These are phyloP conservation scores for Phytophthora pseudosyringae DNA, from an alignment of 352 stramenopile genomes.

Conservation along the genomic window DNA sequence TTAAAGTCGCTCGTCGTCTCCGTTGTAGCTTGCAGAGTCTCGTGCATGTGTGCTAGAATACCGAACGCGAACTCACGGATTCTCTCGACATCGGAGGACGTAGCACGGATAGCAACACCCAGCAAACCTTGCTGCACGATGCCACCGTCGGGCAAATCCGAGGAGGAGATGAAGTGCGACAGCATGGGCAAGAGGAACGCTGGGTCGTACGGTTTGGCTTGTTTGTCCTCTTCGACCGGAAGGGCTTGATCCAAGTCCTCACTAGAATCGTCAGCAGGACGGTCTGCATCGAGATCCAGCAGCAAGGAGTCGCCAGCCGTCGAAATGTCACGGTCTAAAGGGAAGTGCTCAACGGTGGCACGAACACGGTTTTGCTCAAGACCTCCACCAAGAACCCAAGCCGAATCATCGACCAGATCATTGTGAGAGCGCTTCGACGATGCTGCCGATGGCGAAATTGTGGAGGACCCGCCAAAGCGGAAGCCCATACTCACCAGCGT, in stretches of 20 bases:
- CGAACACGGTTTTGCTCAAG: slow-evolving; percentile 70
- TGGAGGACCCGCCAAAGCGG: slow-evolving; percentile 68
- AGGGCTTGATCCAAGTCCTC: slow-evolving; percentile 10
- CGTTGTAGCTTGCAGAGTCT: slow-evolving; percentile 66
- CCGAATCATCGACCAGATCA: slow-evolving; percentile 71
- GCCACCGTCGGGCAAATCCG: slow-evolving; percentile 55
- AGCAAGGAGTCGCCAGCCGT: slow-evolving; percentile 34
- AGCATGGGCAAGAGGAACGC: slow-evolving; percentile 82
- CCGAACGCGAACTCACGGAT: slow-evolving; percentile 76
- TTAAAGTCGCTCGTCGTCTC: slow-evolving; percentile 66
- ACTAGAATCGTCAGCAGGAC: slow-evolving; percentile 6
- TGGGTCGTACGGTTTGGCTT: slow-evolving; percentile 63
- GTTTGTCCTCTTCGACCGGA: slow-evolving; percentile 9
- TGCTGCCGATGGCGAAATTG: slow-evolving; percentile 31
- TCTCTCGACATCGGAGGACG: slow-evolving; percentile 61
- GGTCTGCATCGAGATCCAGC: slow-evolving; percentile 38
- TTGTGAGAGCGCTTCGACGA: slow-evolving; percentile 42
- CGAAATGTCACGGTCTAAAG: slow-evolving; percentile 53
- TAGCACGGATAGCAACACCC: slow-evolving; percentile 70
- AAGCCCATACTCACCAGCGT: slow-evolving; percentile 58
- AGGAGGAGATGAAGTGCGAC: slow-evolving; percentile 77
- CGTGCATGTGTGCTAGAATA: slow-evolving; percentile 79
- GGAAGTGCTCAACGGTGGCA: slow-evolving; percentile 75
- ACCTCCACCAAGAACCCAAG: slow-evolving; percentile 69
- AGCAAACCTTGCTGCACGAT: slow-evolving; percentile 79